Evolutionary conservation across 2,329 filamentous ascomycete genomes (phyloP).

Genomic region (Botryotinia globosa): DNA sequence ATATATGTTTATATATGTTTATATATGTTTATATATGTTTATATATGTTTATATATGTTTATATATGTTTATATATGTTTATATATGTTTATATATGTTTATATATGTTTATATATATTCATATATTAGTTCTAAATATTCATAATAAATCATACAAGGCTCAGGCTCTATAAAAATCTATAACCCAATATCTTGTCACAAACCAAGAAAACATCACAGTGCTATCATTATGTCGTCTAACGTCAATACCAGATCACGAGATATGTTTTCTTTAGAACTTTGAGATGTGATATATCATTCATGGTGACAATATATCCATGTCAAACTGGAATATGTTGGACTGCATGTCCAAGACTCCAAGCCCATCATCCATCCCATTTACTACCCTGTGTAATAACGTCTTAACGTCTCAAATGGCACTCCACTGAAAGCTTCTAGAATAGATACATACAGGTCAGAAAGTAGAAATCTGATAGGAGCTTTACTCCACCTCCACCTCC

Average conservation of each 20-base stretch:
- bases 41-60: too few species aligned
- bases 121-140: not conserved
- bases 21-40: too few species aligned
- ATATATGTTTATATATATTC: too few species aligned
- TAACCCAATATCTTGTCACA: not conserved
- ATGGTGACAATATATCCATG: not conserved
- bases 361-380: not conserved
- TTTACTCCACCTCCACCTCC: not conserved
- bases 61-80: too few species aligned
- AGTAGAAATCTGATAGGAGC: not conserved
- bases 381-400: not conserved
- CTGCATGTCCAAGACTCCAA: not conserved
- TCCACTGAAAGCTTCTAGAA: not conserved
- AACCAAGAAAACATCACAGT: not conserved
- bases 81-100: too few species aligned
- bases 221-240: not conserved
- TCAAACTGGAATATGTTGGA: not conserved
- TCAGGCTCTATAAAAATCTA: not conserved
- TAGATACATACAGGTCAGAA: not conserved
- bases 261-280: not conserved
- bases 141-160: not conserved
- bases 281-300: not conserved
- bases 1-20: too few species aligned
- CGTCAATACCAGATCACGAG: not conserved
- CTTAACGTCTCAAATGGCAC: not conserved